Evolutionary conservation across 257 asterid species (phyloP).

Genomic region (Verbascum thapsus): DNA sequence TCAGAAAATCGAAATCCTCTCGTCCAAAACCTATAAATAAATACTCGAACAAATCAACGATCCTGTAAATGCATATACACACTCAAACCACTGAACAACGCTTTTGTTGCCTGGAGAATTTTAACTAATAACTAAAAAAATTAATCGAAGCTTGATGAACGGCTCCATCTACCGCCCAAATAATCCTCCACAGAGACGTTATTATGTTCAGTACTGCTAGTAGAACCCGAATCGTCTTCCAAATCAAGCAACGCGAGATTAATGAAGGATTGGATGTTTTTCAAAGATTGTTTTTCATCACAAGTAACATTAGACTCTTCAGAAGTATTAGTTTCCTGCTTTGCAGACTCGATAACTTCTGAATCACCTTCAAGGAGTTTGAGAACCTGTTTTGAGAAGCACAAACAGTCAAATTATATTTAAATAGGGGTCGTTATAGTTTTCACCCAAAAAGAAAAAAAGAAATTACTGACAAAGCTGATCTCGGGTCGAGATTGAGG

Average conservation of each 20-base stretch:
- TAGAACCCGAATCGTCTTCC: conserved; percentile 75
- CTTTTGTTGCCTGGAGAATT: conserved; percentile 6
- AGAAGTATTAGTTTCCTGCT: conserved; percentile 42
- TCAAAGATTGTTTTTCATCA: conserved; percentile 51
- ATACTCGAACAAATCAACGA: conserved; percentile 18
- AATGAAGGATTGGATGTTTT: conserved; percentile 68
- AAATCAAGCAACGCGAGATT: conserved; percentile 73
- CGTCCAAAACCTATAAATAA: conserved; percentile 48
- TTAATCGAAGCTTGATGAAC: conserved; percentile 72
- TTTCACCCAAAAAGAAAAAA: neutral
- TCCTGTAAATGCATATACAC: conserved; percentile 30
- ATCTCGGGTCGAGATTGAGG: conserved; percentile 77
- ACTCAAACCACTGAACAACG: conserved; percentile 23
- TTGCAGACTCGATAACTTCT: conserved; percentile 58
- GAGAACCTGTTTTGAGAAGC: conserved; percentile 55
- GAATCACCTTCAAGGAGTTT: conserved; percentile 75
- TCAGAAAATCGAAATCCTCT: conserved; percentile 43
- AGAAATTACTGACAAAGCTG: conserved; percentile 55
- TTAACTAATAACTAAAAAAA: conserved; percentile 10
- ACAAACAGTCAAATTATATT: conserved; percentile 1
- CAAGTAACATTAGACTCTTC: conserved; percentile 46
- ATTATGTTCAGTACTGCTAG: conserved; percentile 55
- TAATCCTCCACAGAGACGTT: conserved; percentile 83
- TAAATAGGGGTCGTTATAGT: neutral
- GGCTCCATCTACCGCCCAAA: conserved; percentile 77